Evolutionary conservation across 176 grass and related monocot species (phyloP).

Genomic region (Oryza punctata): DNA sequence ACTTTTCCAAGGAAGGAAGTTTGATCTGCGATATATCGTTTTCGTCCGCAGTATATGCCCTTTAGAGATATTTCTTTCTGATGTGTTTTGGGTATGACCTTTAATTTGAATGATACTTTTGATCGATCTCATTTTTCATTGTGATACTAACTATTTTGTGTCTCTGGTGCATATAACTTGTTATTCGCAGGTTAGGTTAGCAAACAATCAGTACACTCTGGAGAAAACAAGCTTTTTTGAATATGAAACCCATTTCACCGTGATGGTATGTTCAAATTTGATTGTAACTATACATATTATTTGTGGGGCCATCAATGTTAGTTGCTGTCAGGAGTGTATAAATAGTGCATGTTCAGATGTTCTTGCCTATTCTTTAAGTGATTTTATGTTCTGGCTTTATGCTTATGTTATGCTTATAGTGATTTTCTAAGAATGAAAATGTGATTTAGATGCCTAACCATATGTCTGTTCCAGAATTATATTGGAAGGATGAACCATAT

Average conservation of each 20-base stretch:
- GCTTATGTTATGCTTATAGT: neutral
- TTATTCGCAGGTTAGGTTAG: constrained; percentile 72
- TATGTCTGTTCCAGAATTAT: constrained; percentile 72
- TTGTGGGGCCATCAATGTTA: constrained; percentile 27
- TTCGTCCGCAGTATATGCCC: constrained; percentile 82
- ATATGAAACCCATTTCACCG: constrained; percentile 98
- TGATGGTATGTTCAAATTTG: constrained; percentile 70
- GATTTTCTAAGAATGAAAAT: neutral
- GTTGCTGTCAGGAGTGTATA: constrained; percentile 13
- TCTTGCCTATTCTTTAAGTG: neutral
- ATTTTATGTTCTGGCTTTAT: constrained; percentile 11
- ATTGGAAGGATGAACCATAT: constrained; percentile 83
- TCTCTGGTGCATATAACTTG: constrained; percentile 29
- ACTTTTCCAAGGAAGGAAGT: constrained; percentile 90
- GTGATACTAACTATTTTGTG: constrained; percentile 17
- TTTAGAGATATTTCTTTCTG: constrained; percentile 87
- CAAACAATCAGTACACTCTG: constrained; percentile 91
- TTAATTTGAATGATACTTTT: constrained; percentile 20
- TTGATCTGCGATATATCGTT: constrained; percentile 90
- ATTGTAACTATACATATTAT: neutral
- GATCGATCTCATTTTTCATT: constrained; percentile 13
- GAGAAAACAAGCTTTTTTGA: constrained; percentile 94
- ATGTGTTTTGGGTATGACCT: constrained; percentile 89
- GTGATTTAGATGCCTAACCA: constrained; percentile 8
- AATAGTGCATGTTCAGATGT: neutral